Evolutionary conservation across 768 basidiomycete genomes (phyloP).

Genomic region (Suillus weaverae): DNA sequence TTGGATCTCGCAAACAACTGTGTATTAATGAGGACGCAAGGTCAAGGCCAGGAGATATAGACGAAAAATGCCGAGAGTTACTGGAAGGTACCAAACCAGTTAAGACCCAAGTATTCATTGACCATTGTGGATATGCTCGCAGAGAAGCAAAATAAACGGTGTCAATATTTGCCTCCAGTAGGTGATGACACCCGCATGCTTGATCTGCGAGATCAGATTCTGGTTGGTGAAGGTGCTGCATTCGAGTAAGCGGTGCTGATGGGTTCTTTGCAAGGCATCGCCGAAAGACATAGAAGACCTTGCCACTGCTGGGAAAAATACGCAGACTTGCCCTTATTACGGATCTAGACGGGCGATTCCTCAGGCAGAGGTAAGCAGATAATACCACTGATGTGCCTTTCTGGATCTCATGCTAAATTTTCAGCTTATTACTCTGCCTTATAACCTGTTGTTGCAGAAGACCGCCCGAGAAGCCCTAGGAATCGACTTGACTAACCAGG

Average conservation of each 20-base stretch:
- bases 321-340: conserved; percentile 89
- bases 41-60: conserved; percentile 64
- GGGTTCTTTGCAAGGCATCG: conserved; percentile 52
- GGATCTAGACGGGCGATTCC: conserved; percentile 84
- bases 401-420: conserved; percentile 1
- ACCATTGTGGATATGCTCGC: conserved; percentile 8
- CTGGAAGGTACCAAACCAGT: conserved; percentile 50
- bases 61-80: conserved; percentile 86
- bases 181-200: conserved; percentile 72
- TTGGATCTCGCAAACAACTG: conserved; percentile 88
- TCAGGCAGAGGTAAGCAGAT: conserved; percentile 73
- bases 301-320: conserved; percentile 64
- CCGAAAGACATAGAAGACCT: conserved; percentile 97
- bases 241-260: not conserved
- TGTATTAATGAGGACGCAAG: conserved; percentile 87
- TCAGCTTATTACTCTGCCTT: conserved; percentile 89
- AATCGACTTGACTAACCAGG: conserved; percentile 80
- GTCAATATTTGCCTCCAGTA: conserved; percentile 69
- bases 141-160: conserved; percentile 70
- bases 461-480: conserved; percentile 83
- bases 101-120: not conserved
- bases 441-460: conserved; percentile 86
- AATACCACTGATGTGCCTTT: not conserved
- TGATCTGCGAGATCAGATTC: conserved; percentile 83
- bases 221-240: conserved; percentile 43